These are phyloP conservation scores for Nemania abortiva DNA, from an alignment of 2,329 filamentous ascomycete genomes.

Conservation along the genomic window DNA sequence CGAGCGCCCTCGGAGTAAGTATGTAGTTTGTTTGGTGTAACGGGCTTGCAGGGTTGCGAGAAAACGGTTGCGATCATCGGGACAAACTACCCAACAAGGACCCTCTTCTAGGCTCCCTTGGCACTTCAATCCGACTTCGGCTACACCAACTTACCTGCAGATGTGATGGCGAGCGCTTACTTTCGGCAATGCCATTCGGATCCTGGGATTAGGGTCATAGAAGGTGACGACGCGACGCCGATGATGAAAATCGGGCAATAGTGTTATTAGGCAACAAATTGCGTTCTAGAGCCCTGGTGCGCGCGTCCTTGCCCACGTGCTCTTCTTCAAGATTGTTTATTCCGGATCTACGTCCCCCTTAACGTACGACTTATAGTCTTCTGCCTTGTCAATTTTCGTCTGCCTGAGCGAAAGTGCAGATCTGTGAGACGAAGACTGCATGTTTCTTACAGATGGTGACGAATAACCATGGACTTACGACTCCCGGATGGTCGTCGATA, in stretches of 20 bases:
- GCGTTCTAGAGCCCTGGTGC: not conserved
- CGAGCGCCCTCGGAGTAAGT: conserved; percentile 7
- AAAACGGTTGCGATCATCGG: conserved; percentile 4
- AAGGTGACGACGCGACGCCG: not conserved
- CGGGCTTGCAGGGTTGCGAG: not conserved
- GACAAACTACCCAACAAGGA: not conserved
- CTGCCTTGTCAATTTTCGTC: too few relatives aligned
- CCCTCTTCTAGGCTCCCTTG: not conserved
- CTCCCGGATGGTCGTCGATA: too few relatives aligned
- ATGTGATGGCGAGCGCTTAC: not conserved
- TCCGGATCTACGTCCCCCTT: too few relatives aligned
- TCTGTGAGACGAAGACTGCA: too few relatives aligned
- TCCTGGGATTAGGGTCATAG: not conserved
- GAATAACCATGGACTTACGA: too few relatives aligned
- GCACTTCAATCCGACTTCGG: conserved; percentile 8
- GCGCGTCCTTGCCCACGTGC: not conserved
- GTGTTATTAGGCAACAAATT: conserved; percentile 6
- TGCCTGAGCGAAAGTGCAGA: too few relatives aligned
- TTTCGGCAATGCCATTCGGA: not conserved
- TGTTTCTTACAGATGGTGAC: too few relatives aligned
- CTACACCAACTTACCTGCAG: not conserved
- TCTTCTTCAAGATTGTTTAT: not conserved
- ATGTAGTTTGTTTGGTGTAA: too few relatives aligned
- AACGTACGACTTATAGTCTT: too few relatives aligned
- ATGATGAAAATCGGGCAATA: not conserved